Evolutionary conservation across 1,139 yeast species (phyloP), one percentile per base, ranked within the genome.

Genomic region (Kluyveromyces sp.): DNA sequence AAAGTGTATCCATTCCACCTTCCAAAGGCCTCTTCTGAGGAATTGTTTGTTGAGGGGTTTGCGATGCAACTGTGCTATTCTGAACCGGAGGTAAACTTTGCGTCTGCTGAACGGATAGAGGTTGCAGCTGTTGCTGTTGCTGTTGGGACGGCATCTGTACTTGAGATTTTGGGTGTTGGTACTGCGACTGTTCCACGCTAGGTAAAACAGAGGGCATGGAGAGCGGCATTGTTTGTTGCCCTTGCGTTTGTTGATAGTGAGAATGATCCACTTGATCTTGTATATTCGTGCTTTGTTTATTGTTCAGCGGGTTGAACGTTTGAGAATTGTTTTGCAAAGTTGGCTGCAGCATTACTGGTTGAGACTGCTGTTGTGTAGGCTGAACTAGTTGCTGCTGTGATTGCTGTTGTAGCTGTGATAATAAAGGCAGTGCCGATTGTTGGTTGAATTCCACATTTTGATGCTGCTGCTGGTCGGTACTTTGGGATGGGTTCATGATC

Each of bases 1-100:
- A 63, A 26, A 60, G 42, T 2, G 62, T 57, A 42, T 58, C 52
- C 39, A 60, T 60, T 16, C 56, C 60, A n/a, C 56, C 58, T 38
- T 57, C 63, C 43, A 52, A 46, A 9, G 54, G 49, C 47, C 63
- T 57, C 42, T 58, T 58, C 39, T 56, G 58, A 3, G 56, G 56
- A 7, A 51, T 29, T 19, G 56, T 51, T 50, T 59, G 25, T 29
- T 37, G 26, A 6, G 26, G 9, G 7, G 15, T 11, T 18, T 33
- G 25, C 3, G 25, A 9, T 6, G 26, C 15, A 11, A 8, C 26
- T 12, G 36, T 12, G 4, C 11, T 13, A 9, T 17, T 19, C 19
- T 33, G 36, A 3, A 22, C 13, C 19, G 18, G 25, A 13, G 20
- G 26, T 22, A 22, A 22, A 22, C 26, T 22, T 9, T 22, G 26